Percentiles rank a stretch among this genome's conserved stretches.
Conservation (phyloP, 148 eudicot species). For the Rhododendron williamsianum region DNA sequence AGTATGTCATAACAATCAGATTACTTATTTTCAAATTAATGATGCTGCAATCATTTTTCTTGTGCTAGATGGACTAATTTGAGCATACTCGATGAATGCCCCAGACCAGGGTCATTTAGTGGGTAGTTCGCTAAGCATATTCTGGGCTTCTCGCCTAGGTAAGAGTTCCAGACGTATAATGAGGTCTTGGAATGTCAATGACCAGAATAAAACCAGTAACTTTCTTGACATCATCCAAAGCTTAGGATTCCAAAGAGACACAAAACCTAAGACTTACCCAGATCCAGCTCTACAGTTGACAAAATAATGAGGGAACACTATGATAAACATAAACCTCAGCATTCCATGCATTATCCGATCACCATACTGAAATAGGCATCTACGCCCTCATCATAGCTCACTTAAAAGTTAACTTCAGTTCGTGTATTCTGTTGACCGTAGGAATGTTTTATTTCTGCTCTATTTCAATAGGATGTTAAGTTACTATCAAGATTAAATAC, state of each 20-base stretch:
- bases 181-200: not conserved
- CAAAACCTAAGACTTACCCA: not conserved
- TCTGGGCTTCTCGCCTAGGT: not conserved
- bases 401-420: not conserved
- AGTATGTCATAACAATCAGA: not conserved
- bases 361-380: not conserved
- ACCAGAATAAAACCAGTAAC: not conserved
- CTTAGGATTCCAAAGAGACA: not conserved
- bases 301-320: not conserved
- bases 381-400: not conserved
- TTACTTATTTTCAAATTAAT: not conserved
- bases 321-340: not conserved
- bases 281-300: constrained; percentile 1
- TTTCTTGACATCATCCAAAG: not conserved
- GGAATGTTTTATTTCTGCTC: not conserved
- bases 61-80: not conserved
- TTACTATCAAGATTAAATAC: not conserved
- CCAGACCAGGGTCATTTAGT: not conserved
- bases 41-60: constrained; percentile 1
- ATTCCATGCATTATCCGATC: not conserved
- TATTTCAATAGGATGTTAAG: not conserved
- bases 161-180: not conserved
- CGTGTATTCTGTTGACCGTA: not conserved
- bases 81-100: not conserved
- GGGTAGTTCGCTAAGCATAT: not conserved